Conservation (phyloP, 805 yeast species). For the Grigorovia yakushimaensis region DNA sequence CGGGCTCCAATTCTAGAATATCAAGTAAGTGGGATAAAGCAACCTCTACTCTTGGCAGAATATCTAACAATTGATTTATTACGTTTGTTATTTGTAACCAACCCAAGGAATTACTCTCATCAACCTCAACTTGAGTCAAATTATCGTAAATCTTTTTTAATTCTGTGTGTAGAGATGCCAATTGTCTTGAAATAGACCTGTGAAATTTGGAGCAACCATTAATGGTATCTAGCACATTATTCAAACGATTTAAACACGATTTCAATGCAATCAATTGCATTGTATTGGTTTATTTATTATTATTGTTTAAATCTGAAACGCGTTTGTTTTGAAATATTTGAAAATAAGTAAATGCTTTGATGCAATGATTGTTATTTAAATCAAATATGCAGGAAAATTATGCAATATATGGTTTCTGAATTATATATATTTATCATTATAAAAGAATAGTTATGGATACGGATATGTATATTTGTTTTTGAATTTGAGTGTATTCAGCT, state of each 20-base stretch:
- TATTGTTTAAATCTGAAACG: neutral
- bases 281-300: neutral
- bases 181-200: neutral
- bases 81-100: neutral
- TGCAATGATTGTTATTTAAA: too few relatives aligned
- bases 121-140: neutral
- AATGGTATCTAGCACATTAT: neutral
- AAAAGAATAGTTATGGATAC: too few relatives aligned
- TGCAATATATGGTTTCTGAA: neutral
- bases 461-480: too few relatives aligned
- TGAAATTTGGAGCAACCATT: conserved; percentile 1
- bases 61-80: conserved; percentile 14
- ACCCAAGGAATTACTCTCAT: neutral
- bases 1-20: conserved; percentile 24
- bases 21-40: conserved; percentile 29
- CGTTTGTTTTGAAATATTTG: neutral
- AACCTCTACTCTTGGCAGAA: conserved; percentile 29
- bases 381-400: too few relatives aligned
- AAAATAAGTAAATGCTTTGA: neutral
- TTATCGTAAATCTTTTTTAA: neutral
- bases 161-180: conserved; percentile 1
- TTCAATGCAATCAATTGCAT: conserved; percentile 1
- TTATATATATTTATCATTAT: too few relatives aligned
- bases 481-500: too few relatives aligned
- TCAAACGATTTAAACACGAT: conserved; percentile 4